Conservation (phyloP, 495 filamentous ascomycete species). For the Aspergillus saccharolyticus region DNA sequence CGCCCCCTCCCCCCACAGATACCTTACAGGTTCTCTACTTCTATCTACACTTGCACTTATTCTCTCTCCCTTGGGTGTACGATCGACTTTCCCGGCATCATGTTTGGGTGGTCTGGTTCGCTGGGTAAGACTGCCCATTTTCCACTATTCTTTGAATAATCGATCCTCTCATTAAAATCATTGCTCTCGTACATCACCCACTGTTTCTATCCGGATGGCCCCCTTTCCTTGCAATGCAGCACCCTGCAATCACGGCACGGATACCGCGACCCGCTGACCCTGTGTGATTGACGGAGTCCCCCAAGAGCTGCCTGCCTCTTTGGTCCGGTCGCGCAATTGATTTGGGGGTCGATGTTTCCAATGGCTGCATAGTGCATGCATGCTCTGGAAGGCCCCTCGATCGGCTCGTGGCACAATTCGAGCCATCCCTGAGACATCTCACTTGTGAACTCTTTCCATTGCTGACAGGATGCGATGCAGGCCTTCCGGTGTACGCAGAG, state of each 20-base stretch:
- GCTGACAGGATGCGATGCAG: slow-evolving; percentile 15
- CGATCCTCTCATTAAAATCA: background rate
- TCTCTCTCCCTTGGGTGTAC: slow-evolving; percentile 8
- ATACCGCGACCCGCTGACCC: background rate
- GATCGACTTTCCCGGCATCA: slow-evolving; percentile 11
- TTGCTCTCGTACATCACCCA: background rate
- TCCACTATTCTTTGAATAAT: background rate
- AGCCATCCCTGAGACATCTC: background rate
- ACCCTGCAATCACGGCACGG: background rate
- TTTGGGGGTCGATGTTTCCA: background rate
- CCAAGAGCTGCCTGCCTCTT: background rate
- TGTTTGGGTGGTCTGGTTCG: slow-evolving; percentile 39
- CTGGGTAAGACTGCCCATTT: slow-evolving; percentile 25
- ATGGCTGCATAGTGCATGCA: background rate
- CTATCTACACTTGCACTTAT: slow-evolving; percentile 5
- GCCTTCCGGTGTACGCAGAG: slow-evolving; percentile 31
- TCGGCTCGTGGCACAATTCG: background rate
- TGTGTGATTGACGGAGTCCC: background rate
- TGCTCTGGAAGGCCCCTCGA: background rate
- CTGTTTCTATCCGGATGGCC: background rate
- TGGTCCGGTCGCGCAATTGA: background rate
- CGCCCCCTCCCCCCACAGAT: background rate
- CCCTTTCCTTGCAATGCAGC: background rate
- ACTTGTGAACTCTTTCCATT: background rate
- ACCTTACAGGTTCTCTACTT: background rate